Percentiles rank a stretch among this genome's conserved stretches.
Conservation (phyloP, 192 early-diverging fungal genomes). For the Entomortierella lignicola region DNA sequence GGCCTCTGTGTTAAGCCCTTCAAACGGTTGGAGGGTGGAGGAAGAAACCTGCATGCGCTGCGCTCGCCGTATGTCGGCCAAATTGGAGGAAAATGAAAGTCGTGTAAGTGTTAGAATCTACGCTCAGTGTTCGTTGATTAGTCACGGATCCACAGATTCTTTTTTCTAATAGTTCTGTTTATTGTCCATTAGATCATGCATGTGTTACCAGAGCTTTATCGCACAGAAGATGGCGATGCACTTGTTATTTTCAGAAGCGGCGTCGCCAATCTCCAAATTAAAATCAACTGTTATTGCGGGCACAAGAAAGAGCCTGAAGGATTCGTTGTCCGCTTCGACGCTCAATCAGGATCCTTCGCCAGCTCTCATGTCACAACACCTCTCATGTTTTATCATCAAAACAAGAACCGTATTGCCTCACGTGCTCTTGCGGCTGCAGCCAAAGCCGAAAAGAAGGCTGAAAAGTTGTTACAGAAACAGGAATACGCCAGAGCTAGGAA, state of each 20-base stretch:
- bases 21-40: slow-evolving; percentile 38
- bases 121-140: too few species aligned
- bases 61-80: slow-evolving; percentile 47
- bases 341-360: slow-evolving; percentile 21
- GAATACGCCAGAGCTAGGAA: slow-evolving; percentile 14
- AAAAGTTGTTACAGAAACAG: slow-evolving; percentile 19
- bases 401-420: slow-evolving; percentile 48
- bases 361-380: slow-evolving; percentile 35
- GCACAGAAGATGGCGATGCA: slow-evolving; percentile 38
- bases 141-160: too few species aligned
- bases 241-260: slow-evolving; percentile 42
- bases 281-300: slow-evolving; percentile 49
- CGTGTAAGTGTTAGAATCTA: slow-evolving; percentile 22
- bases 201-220: slow-evolving; percentile 36
- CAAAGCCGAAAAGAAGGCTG: slow-evolving; percentile 43
- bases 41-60: slow-evolving; percentile 44
- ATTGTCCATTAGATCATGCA: slow-evolving; percentile 31
- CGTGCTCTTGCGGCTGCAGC: slow-evolving; percentile 27
- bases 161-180: too few species aligned
- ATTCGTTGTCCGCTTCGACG: slow-evolving; percentile 45
- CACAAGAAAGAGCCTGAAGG: slow-evolving; percentile 51
- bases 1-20: slow-evolving; percentile 31
- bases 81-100: slow-evolving; percentile 40
- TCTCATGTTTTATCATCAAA: slow-evolving; percentile 53
- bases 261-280: slow-evolving; percentile 49